Evolutionary conservation across 2,329 filamentous ascomycete genomes (phyloP).

Genomic region (Talaromyces sp.): DNA sequence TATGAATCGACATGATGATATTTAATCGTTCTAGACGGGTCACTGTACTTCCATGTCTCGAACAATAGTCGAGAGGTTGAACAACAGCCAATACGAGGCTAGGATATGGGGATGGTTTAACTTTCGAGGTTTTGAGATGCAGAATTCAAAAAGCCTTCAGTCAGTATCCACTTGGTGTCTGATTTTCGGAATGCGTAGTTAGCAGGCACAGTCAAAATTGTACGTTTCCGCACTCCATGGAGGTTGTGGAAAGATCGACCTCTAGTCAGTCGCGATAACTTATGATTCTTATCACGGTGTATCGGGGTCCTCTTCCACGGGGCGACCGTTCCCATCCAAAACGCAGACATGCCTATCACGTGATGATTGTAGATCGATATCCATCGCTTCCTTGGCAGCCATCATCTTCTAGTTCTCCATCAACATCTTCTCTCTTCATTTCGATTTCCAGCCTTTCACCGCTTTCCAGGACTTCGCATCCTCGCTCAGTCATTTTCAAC

Average conservation of each 20-base stretch:
- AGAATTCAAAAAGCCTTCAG: neutral
- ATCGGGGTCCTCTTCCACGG: too few species aligned
- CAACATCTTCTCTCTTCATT: neutral
- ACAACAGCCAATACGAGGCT: neutral
- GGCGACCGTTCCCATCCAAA: too few species aligned
- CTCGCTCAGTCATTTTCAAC: neutral
- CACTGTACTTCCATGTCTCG: neutral
- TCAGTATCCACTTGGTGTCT: neutral
- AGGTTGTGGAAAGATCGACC: too few species aligned
- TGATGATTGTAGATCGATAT: slow-evolving; percentile 2
- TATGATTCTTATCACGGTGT: too few species aligned
- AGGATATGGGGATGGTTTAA: neutral
- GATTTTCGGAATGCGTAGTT: neutral
- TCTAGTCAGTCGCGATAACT: too few species aligned
- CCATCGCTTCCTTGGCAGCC: neutral
- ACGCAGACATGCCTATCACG: neutral
- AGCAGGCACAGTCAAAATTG: neutral
- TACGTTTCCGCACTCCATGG: neutral
- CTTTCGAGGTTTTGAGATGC: neutral
- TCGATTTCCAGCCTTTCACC: neutral
- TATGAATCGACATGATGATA: neutral
- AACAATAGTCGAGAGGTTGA: neutral
- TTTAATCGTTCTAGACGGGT: neutral
- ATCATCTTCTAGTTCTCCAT: neutral
- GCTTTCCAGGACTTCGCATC: neutral